Conservation (phyloP, 805 yeast species). For the Candida easanensis region DNA sequence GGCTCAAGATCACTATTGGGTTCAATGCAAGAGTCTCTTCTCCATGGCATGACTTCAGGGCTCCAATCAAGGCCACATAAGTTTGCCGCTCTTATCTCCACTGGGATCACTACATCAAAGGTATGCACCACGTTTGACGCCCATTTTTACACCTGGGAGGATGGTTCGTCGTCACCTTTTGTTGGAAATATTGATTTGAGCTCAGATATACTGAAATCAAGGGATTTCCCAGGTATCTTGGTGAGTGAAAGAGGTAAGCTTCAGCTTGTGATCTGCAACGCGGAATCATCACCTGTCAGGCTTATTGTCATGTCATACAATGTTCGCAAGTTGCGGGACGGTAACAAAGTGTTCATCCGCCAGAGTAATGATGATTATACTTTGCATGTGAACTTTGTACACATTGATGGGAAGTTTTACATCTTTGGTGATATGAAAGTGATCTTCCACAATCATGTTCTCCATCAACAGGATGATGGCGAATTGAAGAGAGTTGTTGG, state of each 20-base stretch:
- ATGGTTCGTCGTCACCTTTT: constrained; percentile 28
- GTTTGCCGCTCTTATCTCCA: constrained; percentile 27
- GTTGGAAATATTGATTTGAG: constrained; percentile 32
- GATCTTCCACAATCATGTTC: constrained; percentile 26
- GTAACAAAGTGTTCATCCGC: constrained; percentile 29
- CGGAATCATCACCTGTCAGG: constrained; percentile 27
- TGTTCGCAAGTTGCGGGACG: constrained; percentile 21
- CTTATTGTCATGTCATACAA: constrained; percentile 29
- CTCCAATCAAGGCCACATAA: constrained; percentile 21
- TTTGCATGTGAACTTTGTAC: constrained; percentile 24
- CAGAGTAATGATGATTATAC: constrained; percentile 21
- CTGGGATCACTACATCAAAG: constrained; percentile 1
- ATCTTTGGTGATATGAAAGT: constrained; percentile 31
- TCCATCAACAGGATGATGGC: constrained; percentile 11
- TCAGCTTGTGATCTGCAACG: constrained; percentile 31
- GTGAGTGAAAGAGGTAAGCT: constrained; percentile 29
- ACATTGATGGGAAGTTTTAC: constrained; percentile 26
- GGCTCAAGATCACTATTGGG: constrained; percentile 12
- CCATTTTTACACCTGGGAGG: constrained; percentile 23
- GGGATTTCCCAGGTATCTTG: constrained; percentile 21
- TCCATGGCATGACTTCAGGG: constrained; percentile 24
- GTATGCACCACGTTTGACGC: constrained; percentile 27
- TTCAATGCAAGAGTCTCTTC: constrained; percentile 24
- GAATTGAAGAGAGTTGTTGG: constrained; percentile 22
- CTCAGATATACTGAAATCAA: background rate